Conservation (phyloP, 176 grass and related monocot species). For the Sorghum bicolor region Sorghum_bicolor_NCBIv3 NC_012872.2:1220001-1220500, state of each 20-base stretch:
- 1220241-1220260: background rate
- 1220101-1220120: background rate
- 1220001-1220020: too few species aligned
- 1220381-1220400: background rate
- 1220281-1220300: too few species aligned
- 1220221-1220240: background rate
- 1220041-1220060: too few species aligned
- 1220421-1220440: background rate
- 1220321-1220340: constrained; percentile 24
- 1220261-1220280: too few species aligned
- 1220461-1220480: constrained; percentile 39
- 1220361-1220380: background rate
- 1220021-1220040: too few species aligned
- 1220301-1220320: background rate
- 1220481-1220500: constrained; percentile 66
- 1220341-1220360: background rate
- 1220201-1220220: too few species aligned
- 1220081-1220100: background rate
- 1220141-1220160: background rate
- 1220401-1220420: constrained; percentile 16
- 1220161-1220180: background rate
- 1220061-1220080: too few species aligned
- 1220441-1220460: constrained; percentile 41
- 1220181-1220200: background rate
- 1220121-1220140: background rate